Evolutionary conservation across 2,329 filamentous ascomycete species (phyloP).

Genomic region (Lojkania enalia): DNA sequence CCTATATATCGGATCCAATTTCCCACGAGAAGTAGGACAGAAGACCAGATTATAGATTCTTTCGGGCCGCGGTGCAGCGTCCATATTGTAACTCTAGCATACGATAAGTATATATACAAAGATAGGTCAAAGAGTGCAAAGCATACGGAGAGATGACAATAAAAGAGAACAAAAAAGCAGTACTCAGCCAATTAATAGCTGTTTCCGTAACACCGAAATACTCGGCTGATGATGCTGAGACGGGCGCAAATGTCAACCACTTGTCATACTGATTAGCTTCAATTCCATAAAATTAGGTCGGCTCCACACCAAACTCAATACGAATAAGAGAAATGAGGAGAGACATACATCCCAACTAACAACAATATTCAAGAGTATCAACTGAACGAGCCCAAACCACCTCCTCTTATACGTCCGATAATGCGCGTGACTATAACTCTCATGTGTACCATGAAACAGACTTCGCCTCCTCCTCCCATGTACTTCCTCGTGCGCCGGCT

Average conservation of each 20-base stretch:
- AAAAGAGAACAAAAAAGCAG: constrained; percentile 84
- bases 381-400: constrained; percentile 83
- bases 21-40: constrained; percentile 73
- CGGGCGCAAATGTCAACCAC: constrained; percentile 92
- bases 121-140: background rate
- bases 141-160: constrained; percentile 68
- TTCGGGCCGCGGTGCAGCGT: constrained; percentile 81
- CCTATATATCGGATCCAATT: constrained; percentile 92
- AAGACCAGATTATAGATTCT: constrained; percentile 72
- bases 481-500: background rate
- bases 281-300: background rate
- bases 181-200: constrained; percentile 91
- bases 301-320: background rate
- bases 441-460: constrained; percentile 9
- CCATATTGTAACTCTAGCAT: constrained; percentile 63
- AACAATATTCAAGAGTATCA: constrained; percentile 87
- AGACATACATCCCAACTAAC: constrained; percentile 90
- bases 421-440: constrained; percentile 35
- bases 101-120: background rate
- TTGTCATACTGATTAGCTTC: constrained; percentile 40
- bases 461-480: constrained; percentile 1
- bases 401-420: constrained; percentile 75
- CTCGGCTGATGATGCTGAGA: constrained; percentile 70
- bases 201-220: constrained; percentile 78
- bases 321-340: constrained; percentile 1